phyloP scores from a whole-genome alignment of 495 filamentous ascomycete species.

The Aspergillus biplanus region DNA sequence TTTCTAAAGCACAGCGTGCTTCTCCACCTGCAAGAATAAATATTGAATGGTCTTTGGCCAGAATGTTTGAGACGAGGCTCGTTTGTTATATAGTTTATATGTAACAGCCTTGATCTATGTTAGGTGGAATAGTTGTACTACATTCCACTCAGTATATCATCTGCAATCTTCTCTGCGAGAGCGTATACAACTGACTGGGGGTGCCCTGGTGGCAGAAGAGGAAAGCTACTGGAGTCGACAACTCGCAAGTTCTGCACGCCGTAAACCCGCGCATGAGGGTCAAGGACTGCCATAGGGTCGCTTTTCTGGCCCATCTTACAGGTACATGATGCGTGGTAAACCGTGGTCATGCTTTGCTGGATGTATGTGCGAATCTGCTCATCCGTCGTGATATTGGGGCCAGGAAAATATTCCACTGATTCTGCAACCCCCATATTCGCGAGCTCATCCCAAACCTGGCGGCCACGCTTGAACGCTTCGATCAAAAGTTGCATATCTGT shows the following conservation, averaged over 20 bases:
- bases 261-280: constrained; percentile 47
- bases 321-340: constrained; percentile 54
- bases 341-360: constrained; percentile 37
- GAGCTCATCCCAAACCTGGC: constrained; percentile 34
- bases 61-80: too few species aligned
- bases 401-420: constrained; percentile 46
- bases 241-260: constrained; percentile 53
- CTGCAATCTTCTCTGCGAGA: constrained; percentile 63
- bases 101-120: too few species aligned
- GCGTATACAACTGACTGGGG: constrained; percentile 51
- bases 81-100: too few species aligned
- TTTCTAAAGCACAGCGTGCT: too few species aligned
- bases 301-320: constrained; percentile 50
- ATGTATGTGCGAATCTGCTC: constrained; percentile 49
- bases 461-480: constrained; percentile 45
- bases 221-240: constrained; percentile 57
- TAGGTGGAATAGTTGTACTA: too few species aligned
- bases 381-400: constrained; percentile 45
- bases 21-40: too few species aligned
- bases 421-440: constrained; percentile 26
- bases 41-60: too few species aligned
- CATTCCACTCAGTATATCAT: constrained; percentile 35
- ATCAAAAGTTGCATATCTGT: constrained; percentile 50
- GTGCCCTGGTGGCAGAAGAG: constrained; percentile 57
- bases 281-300: constrained; percentile 55